These are phyloP conservation scores for Arxiozyma slooffiae DNA, from an alignment of 1,139 yeast species.

Conservation along the genomic window DNA sequence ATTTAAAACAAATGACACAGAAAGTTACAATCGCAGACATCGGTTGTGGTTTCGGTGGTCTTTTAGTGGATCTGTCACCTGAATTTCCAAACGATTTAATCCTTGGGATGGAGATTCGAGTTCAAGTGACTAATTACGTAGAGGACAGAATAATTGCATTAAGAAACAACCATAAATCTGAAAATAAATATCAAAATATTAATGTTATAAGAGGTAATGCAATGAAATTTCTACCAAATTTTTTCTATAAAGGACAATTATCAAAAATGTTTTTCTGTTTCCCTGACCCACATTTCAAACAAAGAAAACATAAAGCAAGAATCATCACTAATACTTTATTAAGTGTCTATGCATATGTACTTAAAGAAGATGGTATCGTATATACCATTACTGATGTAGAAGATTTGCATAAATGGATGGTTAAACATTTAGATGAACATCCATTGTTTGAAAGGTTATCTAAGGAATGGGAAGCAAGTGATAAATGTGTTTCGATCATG, in stretches of 20 bases:
- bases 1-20: constrained; percentile 37
- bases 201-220: constrained; percentile 91
- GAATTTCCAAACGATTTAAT: constrained; percentile 63
- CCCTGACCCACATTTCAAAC: constrained; percentile 98
- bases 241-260: constrained; percentile 70
- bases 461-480: constrained; percentile 69
- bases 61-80: constrained; percentile 70
- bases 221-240: constrained; percentile 93
- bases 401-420: constrained; percentile 96
- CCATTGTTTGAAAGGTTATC: constrained; percentile 79
- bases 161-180: constrained; percentile 35
- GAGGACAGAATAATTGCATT: constrained; percentile 90
- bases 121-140: constrained; percentile 93
- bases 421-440: constrained; percentile 75
- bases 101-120: constrained; percentile 94
- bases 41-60: constrained; percentile 98
- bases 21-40: constrained; percentile 86
- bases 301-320: constrained; percentile 94
- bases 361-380: constrained; percentile 76
- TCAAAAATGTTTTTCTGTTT: constrained; percentile 93
- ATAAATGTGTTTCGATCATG: constrained; percentile 80
- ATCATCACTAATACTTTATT: constrained; percentile 81
- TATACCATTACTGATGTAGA: constrained; percentile 94
- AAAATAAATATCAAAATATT: constrained; percentile 57
- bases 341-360: constrained; percentile 85